Evolutionary conservation across 805 yeast species (phyloP).

Genomic region (Wickerhamiella lipophila): DNA sequence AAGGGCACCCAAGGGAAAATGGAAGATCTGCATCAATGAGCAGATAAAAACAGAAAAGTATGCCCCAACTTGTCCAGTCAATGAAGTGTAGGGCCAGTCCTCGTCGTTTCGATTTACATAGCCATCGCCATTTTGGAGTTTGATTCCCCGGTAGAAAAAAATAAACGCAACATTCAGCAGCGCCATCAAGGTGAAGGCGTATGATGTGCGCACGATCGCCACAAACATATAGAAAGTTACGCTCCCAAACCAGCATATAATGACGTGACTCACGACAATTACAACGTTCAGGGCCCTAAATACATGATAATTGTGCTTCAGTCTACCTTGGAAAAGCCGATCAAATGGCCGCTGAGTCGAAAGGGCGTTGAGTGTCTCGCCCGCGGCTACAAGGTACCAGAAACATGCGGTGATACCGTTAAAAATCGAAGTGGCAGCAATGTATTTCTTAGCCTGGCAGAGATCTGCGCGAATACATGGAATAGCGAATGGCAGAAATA

Average conservation of each 20-base stretch:
- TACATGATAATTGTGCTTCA: neutral
- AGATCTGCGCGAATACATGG: conserved; percentile 6
- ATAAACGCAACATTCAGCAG: conserved; percentile 41
- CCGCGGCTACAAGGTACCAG: conserved; percentile 15
- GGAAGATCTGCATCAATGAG: neutral
- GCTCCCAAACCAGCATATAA: neutral
- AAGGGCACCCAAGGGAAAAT: neutral
- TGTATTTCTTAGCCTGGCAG: conserved; percentile 11
- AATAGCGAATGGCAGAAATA: conserved; percentile 14
- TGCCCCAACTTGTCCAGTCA: conserved; percentile 29
- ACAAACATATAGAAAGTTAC: neutral
- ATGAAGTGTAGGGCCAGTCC: conserved; percentile 55
- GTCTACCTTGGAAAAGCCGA: conserved; percentile 3
- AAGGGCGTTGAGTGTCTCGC: conserved; percentile 17
- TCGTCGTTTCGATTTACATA: conserved; percentile 50
- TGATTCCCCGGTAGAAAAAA: conserved; percentile 48
- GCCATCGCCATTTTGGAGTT: conserved; percentile 20
- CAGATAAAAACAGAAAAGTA: conserved; percentile 39
- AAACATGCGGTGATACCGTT: conserved; percentile 13
- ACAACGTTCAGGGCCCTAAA: conserved; percentile 7
- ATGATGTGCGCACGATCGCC: neutral
- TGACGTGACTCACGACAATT: conserved; percentile 10
- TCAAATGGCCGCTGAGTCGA: conserved; percentile 12
- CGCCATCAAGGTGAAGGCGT: neutral
- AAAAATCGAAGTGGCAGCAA: conserved; percentile 14